Conservation (phyloP, 2,329 filamentous ascomycete genomes). For the Colletotrichum nymphaeae region DNA sequence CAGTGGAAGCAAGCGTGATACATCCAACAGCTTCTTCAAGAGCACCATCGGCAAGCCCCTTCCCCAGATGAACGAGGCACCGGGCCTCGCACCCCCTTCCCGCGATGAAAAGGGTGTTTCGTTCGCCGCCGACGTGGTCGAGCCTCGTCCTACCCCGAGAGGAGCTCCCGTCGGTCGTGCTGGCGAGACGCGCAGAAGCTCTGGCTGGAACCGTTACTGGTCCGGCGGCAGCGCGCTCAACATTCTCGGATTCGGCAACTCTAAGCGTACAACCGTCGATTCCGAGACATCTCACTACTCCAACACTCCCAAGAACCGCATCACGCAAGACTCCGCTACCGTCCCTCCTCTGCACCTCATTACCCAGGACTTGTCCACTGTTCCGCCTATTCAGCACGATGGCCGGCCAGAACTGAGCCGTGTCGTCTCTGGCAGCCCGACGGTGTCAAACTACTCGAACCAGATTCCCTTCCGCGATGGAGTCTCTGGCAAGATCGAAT, state of each 20-base stretch:
- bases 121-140: conserved; percentile 47
- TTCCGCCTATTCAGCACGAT: conserved; percentile 75
- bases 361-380: conserved; percentile 74
- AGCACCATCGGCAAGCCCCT: conserved; percentile 71
- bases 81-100: conserved; percentile 39
- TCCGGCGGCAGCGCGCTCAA: conserved; percentile 78
- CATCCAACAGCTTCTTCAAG: conserved; percentile 69
- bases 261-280: conserved; percentile 61
- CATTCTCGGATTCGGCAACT: conserved; percentile 68
- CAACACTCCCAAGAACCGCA: conserved; percentile 51
- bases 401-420: conserved; percentile 71
- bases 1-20: conserved; percentile 64
- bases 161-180: conserved; percentile 45
- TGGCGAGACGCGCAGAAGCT: conserved; percentile 68
- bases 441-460: conserved; percentile 69
- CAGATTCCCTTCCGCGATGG: conserved; percentile 65
- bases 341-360: conserved; percentile 73
- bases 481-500: conserved; percentile 70
- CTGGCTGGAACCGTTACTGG: conserved; percentile 83
- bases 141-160: conserved; percentile 49
- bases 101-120: conserved; percentile 53
- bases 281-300: conserved; percentile 72
- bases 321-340: conserved; percentile 75
- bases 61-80: conserved; percentile 53
- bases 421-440: conserved; percentile 77